Evolutionary conservation across 345 rosid genomes (phyloP).

Genomic region (Linum usitatissimum): DNA sequence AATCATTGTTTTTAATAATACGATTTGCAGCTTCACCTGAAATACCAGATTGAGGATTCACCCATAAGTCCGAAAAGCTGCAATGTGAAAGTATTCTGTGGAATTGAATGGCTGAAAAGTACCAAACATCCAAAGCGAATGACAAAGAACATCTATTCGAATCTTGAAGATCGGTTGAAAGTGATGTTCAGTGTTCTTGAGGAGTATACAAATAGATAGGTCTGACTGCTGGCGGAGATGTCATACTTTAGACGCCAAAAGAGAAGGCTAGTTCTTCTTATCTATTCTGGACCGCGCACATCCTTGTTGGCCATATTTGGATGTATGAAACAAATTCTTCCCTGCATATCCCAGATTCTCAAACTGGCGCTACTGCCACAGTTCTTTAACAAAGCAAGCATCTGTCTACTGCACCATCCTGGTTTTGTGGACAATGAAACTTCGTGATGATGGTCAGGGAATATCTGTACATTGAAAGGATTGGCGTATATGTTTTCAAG

Average conservation of each 20-base stretch:
- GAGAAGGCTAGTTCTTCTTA: no score
- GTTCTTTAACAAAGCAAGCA: no score
- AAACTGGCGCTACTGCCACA: no score
- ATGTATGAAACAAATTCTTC: no score
- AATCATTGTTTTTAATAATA: no score
- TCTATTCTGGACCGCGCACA: no score
- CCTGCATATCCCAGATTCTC: no score
- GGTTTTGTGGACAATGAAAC: not conserved
- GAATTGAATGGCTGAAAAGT: conserved; percentile 93
- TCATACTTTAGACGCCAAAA: no score
- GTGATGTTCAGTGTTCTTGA: conserved; percentile 49
- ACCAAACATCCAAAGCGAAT: conserved; percentile 65
- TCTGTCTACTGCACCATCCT: no score
- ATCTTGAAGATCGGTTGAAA: conserved; percentile 64
- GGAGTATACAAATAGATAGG: conserved; percentile 47
- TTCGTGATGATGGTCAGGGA: not conserved
- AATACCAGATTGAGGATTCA: conserved; percentile 67
- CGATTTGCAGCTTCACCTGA: conserved; percentile 59
- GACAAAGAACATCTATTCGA: conserved; percentile 53
- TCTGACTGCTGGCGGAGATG: not conserved
- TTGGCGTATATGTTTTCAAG: not conserved
- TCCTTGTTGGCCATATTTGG: no score
- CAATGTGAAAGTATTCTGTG: conserved; percentile 46
- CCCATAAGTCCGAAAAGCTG: conserved; percentile 48
- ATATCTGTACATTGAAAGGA: not conserved